These are phyloP conservation scores for Colletotrichum sidae DNA, from an alignment of 2,329 filamentous ascomycete genomes.

Conservation along the genomic window DNA sequence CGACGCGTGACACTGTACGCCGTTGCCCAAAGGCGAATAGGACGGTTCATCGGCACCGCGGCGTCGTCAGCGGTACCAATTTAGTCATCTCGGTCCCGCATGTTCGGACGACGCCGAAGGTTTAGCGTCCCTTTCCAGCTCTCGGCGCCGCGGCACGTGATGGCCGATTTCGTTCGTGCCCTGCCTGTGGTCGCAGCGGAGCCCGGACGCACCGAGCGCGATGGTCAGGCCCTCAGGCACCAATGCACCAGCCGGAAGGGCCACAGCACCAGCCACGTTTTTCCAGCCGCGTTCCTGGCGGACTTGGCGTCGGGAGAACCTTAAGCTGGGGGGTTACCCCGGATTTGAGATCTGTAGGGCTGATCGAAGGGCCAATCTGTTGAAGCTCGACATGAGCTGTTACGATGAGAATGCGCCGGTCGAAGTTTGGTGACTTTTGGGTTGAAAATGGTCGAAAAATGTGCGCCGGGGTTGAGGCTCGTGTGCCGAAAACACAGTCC, in stretches of 20 bases:
- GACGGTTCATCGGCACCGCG: slow-evolving; percentile 32
- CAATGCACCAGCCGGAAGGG: background rate
- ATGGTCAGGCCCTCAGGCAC: slow-evolving; percentile 31
- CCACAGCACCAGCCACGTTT: slow-evolving; percentile 30
- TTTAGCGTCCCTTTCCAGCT: slow-evolving; percentile 33
- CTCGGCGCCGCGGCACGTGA: slow-evolving; percentile 32
- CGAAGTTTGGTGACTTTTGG: slow-evolving; percentile 8
- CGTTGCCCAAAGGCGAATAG: slow-evolving; percentile 18
- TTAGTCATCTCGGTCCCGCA: slow-evolving; percentile 25
- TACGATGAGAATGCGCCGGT: slow-evolving; percentile 1
- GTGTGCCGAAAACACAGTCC: background rate
- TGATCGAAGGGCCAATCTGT: slow-evolving; percentile 32
- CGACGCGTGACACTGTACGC: slow-evolving; percentile 15
- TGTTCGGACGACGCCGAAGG: slow-evolving; percentile 39
- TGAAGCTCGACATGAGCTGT: slow-evolving; percentile 32
- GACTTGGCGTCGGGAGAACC: slow-evolving; percentile 27
- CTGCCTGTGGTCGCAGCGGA: background rate
- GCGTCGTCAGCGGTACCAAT: slow-evolving; percentile 35
- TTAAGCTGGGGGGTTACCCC: slow-evolving; percentile 35
- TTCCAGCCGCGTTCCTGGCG: slow-evolving; percentile 32
- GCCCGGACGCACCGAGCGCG: slow-evolving; percentile 17
- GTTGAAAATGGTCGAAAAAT: background rate
- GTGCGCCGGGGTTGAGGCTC: background rate
- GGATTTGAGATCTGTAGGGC: slow-evolving; percentile 36
- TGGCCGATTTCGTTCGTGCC: slow-evolving; percentile 13